Conservation (phyloP, 2,329 filamentous ascomycete genomes). For the Diaporthe vexans region DNA sequence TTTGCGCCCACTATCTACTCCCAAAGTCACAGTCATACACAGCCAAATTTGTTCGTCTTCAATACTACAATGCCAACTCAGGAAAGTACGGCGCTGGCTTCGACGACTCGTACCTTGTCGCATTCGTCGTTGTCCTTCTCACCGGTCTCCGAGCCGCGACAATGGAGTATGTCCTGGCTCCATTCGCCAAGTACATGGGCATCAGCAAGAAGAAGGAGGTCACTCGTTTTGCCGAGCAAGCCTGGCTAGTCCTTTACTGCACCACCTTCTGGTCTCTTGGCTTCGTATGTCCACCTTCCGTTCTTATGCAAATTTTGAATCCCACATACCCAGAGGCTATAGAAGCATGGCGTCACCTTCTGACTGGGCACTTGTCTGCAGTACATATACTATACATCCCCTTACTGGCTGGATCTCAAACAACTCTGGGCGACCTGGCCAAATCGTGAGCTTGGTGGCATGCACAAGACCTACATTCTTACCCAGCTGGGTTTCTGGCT, state of each 20-base stretch:
- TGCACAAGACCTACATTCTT: conserved; percentile 91
- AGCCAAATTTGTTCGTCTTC: conserved; percentile 89
- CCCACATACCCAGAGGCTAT: no score
- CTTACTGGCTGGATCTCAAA: conserved; percentile 82
- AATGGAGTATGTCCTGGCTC: conserved; percentile 90
- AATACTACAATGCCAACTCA: conserved; percentile 80
- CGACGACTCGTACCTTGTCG: conserved; percentile 84
- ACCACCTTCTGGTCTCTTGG: conserved; percentile 85
- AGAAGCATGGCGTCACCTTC: conserved; percentile 2
- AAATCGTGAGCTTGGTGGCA: conserved; percentile 77
- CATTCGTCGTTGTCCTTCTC: conserved; percentile 85
- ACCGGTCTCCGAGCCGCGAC: conserved; percentile 86
- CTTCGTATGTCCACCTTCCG: conserved; percentile 71
- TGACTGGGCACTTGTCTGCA: conserved; percentile 53
- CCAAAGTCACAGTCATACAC: conserved; percentile 84
- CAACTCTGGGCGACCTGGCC: conserved; percentile 92
- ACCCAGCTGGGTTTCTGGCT: conserved; percentile 93
- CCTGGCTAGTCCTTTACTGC: conserved; percentile 91
- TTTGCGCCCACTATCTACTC: conserved; percentile 85
- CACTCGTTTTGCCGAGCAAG: conserved; percentile 92
- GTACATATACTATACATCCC: conserved; percentile 85
- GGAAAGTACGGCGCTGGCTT: conserved; percentile 81
- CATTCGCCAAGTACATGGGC: conserved; percentile 79
- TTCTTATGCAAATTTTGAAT: neutral
- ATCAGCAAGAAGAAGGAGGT: conserved; percentile 82